phyloP scores from a whole-genome alignment of 108 stramenopile species.

The Fistulifera pelliculosa region DNA sequence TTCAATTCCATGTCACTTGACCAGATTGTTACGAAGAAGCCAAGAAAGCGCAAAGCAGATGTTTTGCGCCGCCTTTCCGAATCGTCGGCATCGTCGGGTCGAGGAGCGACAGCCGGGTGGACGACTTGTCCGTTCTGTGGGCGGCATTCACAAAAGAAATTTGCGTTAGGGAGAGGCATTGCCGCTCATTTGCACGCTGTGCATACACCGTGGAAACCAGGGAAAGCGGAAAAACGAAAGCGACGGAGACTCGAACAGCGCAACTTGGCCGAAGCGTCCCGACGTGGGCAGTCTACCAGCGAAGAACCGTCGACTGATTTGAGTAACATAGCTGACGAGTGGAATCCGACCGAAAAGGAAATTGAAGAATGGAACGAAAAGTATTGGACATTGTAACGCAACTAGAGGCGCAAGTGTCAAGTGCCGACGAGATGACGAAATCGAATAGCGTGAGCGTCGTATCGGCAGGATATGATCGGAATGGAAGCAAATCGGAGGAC shows the following conservation, averaged over 20 bases:
- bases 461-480: conserved; percentile 26
- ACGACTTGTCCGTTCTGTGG: conserved; percentile 49
- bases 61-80: conserved; percentile 6
- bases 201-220: conserved; percentile 79
- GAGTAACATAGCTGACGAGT: conserved; percentile 7
- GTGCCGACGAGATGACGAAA: conserved; percentile 6
- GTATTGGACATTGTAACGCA: conserved; percentile 46
- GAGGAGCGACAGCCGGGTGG: conserved; percentile 27
- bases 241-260: conserved; percentile 2
- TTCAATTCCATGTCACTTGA: too few species aligned
- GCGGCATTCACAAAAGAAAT: conserved; percentile 25
- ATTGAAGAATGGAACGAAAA: conserved; percentile 44
- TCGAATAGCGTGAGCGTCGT: background rate
- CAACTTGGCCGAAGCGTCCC: too few species aligned
- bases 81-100: conserved; percentile 8
- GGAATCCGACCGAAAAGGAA: conserved; percentile 54
- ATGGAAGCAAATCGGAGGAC: conserved; percentile 28
- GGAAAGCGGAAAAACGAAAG: conserved; percentile 4
- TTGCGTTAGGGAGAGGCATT: conserved; percentile 66
- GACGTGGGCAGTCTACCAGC: too few species aligned
- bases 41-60: conserved; percentile 21
- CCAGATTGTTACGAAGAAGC: too few species aligned
- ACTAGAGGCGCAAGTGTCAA: conserved; percentile 21
- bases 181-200: conserved; percentile 71
- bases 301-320: too few species aligned